Evolutionary conservation across 768 basidiomycete genomes (phyloP).

Genomic region (Termitomyces sp.): DNA sequence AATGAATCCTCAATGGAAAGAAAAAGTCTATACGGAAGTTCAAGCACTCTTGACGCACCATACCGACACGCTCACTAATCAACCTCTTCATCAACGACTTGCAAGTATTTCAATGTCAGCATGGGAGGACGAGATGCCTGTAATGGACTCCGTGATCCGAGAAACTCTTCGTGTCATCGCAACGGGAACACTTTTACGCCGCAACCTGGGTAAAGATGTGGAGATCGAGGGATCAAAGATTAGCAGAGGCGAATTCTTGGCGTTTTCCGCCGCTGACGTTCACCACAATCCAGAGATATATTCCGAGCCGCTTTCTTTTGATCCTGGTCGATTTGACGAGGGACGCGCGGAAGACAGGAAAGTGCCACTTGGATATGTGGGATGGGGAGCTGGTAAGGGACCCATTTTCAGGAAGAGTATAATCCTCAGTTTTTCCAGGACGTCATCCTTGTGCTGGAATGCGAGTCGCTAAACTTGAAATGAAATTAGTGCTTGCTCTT

Average conservation of each 20-base stretch:
- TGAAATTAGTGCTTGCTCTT: constrained; percentile 29
- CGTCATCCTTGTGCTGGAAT: constrained; percentile 34
- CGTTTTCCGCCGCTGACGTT: constrained; percentile 24
- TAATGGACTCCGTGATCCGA: constrained; percentile 29
- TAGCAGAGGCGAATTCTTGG: constrained; percentile 27
- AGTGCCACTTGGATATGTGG: constrained; percentile 24
- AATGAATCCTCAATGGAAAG: constrained; percentile 28
- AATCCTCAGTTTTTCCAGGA: constrained; percentile 13
- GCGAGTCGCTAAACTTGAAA: constrained; percentile 32
- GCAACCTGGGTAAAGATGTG: constrained; percentile 27
- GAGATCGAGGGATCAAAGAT: constrained; percentile 20
- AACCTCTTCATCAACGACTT: constrained; percentile 26
- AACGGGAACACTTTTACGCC: constrained; percentile 24
- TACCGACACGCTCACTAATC: constrained; percentile 15
- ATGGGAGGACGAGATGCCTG: constrained; percentile 36
- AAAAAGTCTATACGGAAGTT: constrained; percentile 22
- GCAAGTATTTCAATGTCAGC: constrained; percentile 25
- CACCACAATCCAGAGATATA: constrained; percentile 32
- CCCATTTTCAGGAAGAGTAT: neutral
- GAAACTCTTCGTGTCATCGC: constrained; percentile 31
- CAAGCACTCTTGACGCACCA: constrained; percentile 23
- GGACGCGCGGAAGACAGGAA: constrained; percentile 31
- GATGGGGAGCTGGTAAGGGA: constrained; percentile 33
- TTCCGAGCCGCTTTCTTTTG: constrained; percentile 25
- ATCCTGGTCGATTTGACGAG: constrained; percentile 26